Percentiles rank a stretch among this genome's conserved stretches.
phyloP scores from a whole-genome alignment of 2,329 filamentous ascomycete species.

The Cercospora beticola region DNA sequence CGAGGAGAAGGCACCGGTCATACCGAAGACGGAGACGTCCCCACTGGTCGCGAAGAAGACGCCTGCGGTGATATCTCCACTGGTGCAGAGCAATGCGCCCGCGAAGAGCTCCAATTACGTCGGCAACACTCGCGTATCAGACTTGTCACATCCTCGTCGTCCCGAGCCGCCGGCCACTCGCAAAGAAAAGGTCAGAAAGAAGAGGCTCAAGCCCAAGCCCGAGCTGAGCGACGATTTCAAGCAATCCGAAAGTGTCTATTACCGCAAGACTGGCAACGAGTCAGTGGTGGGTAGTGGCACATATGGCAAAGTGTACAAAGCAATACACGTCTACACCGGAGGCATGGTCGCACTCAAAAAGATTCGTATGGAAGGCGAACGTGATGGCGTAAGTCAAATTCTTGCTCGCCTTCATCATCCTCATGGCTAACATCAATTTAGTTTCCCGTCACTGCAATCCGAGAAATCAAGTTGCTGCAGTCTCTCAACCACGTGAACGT shows the following conservation, averaged over 20 bases:
- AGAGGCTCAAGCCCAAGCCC: slow-evolving; percentile 69
- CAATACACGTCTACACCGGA: slow-evolving; percentile 86
- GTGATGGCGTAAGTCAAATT: slow-evolving; percentile 63
- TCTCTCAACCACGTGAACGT: slow-evolving; percentile 80
- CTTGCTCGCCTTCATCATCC: background rate
- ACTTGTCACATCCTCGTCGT: slow-evolving; percentile 21
- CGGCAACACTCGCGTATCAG: slow-evolving; percentile 35
- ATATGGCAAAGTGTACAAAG: slow-evolving; percentile 94
- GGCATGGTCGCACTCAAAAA: slow-evolving; percentile 81
- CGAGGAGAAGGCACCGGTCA: slow-evolving; percentile 28
- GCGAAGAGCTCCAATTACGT: slow-evolving; percentile 38
- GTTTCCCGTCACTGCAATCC: slow-evolving; percentile 85
- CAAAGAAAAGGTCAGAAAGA: slow-evolving; percentile 64
- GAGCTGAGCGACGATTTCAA: slow-evolving; percentile 69
- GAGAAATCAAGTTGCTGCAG: slow-evolving; percentile 89
- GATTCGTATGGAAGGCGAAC: slow-evolving; percentile 90
- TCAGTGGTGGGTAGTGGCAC: slow-evolving; percentile 94
- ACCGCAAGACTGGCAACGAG: slow-evolving; percentile 92
- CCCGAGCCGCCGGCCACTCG: slow-evolving; percentile 27
- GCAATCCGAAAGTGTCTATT: slow-evolving; percentile 85
- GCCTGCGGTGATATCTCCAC: slow-evolving; percentile 32
- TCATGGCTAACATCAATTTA: slow-evolving; percentile 34
- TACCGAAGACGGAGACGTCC: slow-evolving; percentile 32
- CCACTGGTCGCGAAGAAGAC: slow-evolving; percentile 53
- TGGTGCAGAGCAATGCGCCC: slow-evolving; percentile 31